Evolutionary conservation across 208 protist species (phyloP).

Genomic region (Trypanosoma scelopori): DNA sequence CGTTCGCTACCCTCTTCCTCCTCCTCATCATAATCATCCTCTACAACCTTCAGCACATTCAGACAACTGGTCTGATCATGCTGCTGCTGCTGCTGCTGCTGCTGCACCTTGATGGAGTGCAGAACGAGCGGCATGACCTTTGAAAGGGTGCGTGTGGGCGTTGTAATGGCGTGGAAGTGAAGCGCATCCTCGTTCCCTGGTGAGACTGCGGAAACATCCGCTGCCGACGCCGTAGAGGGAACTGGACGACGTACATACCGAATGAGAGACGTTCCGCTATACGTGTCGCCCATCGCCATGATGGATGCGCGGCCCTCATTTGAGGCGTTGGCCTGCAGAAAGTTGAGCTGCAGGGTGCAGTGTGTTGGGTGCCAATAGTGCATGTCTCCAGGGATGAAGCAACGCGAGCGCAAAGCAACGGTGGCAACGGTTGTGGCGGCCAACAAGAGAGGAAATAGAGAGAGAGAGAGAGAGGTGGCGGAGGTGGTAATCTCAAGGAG

Average conservation of each 20-base stretch:
- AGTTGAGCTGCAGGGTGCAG: constrained; percentile 59
- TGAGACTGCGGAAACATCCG: neutral
- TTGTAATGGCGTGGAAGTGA: constrained; percentile 62
- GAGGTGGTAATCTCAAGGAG: too few species aligned
- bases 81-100: constrained; percentile 12
- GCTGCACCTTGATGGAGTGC: constrained; percentile 40
- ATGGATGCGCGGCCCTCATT: constrained; percentile 1
- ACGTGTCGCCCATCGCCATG: constrained; percentile 34
- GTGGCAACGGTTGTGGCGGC: neutral
- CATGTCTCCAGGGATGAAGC: neutral
- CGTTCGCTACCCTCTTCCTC: neutral
- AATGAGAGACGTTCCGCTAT: constrained; percentile 54
- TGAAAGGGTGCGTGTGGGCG: constrained; percentile 12
- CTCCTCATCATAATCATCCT: constrained; percentile 26
- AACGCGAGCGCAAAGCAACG: neutral
- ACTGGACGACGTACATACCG: constrained; percentile 35
- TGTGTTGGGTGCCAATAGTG: constrained; percentile 44
- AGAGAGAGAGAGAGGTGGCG: too few species aligned
- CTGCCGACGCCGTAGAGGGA: neutral
- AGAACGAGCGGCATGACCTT: constrained; percentile 38
- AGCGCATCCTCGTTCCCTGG: constrained; percentile 27
- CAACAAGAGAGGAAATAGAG: too few species aligned
- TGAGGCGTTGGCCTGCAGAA: constrained; percentile 14
- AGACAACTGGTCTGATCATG: constrained; percentile 11
- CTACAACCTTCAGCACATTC: constrained; percentile 50